Conservation (phyloP, 73 alveolate species). For the Stentor coeruleus region DNA sequence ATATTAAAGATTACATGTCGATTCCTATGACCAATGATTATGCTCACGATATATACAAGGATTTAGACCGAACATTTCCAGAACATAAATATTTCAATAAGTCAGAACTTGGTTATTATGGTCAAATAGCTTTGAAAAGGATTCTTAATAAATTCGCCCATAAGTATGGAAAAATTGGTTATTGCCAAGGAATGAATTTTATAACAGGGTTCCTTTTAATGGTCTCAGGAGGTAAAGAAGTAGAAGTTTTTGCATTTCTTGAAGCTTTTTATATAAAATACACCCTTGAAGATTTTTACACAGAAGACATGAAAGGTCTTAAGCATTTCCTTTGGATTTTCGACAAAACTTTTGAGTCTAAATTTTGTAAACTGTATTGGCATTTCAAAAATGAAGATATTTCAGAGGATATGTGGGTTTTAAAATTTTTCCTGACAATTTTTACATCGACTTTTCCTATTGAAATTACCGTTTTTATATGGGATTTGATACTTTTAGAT, state of each 20-base stretch:
- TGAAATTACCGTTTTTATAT: background rate
- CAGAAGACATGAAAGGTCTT: background rate
- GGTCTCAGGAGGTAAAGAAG: slow-evolving; percentile 48
- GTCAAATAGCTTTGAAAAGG: background rate
- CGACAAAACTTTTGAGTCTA: background rate
- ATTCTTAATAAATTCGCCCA: background rate
- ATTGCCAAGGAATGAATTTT: slow-evolving; percentile 19
- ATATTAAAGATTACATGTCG: background rate
- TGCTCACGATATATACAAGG: background rate
- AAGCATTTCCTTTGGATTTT: background rate
- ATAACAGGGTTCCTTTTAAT: background rate
- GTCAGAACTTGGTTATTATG: background rate
- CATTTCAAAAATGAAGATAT: slow-evolving; percentile 14
- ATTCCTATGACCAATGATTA: background rate
- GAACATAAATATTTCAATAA: background rate
- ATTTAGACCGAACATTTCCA: slow-evolving; percentile 1
- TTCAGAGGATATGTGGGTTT: slow-evolving; percentile 11
- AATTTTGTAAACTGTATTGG: slow-evolving; percentile 1
- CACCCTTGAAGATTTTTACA: background rate
- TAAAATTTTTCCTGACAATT: background rate
- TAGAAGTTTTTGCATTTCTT: slow-evolving; percentile 41
- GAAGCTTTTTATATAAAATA: slow-evolving; percentile 25
- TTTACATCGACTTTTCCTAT: slow-evolving; percentile 6
- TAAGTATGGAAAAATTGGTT: slow-evolving; percentile 2
- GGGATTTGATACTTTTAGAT: slow-evolving; percentile 7